Base-by-base conservation (phyloP, 306 rosid species). In the Vigna unguiculata region DNA sequence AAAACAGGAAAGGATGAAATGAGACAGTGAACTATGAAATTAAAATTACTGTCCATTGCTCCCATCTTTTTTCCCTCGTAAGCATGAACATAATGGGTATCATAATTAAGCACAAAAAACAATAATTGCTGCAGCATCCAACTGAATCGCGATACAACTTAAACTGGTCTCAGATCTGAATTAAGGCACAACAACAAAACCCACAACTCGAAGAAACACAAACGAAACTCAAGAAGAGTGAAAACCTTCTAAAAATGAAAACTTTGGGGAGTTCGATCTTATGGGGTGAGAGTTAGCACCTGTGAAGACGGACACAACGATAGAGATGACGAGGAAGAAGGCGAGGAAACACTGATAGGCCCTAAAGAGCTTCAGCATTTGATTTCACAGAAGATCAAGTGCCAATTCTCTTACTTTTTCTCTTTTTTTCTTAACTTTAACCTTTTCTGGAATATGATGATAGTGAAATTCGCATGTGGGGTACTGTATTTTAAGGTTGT, bases 321-420 rank as follows among this genome's bases (percentile, higher is more conserved):
- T 32, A 46, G 73, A 80, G 71, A 80, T 19, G 1, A 84, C 7
- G 15, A 83, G 54, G 68, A 79, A 62, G 62, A 53, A 70, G 20
- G 43, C 62, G 11, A 68, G 74, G 75, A 83, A 9, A 80, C 64
- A 71, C 69, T 65, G 86, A 60, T 78, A 78, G 71, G 75, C 77
- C 83, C 87, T 85, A 63, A 43, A 74, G 47, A 90, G 90, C 61
- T 76, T 81, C 65, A 83, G 87, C 86, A 86, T 86, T 86, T 81
- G 32, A 74, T 28, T 69, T 69, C 20, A 43, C 32, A 38, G 58
- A 66, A 72, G 77, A 87, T 79, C 80, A 74, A 77, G 55, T 41
- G 81, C 54, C 20, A 59, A 72, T 17, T 49, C 9, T 59, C 17
- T 22, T 59, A 48, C 77, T 80, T 47, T 75, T 21, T 52, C 21